Evolutionary conservation across 257 asterid species (phyloP).

Genomic region (Ophiorrhiza pumila): DNA sequence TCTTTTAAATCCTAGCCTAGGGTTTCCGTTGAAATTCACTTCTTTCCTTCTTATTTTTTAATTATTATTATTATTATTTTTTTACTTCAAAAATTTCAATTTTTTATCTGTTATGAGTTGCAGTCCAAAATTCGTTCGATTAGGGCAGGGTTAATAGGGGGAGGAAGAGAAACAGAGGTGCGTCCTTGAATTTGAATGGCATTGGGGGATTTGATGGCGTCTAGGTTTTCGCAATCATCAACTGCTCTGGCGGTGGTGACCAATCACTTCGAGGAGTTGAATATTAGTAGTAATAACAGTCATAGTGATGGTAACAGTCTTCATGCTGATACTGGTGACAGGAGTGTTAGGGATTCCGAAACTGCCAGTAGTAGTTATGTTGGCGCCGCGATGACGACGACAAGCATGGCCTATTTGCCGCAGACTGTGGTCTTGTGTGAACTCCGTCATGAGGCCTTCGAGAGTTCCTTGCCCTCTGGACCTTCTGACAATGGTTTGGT

Average conservation of each 20-base stretch:
- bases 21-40: constrained; percentile 23
- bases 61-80: too few species aligned
- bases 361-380: constrained; percentile 58
- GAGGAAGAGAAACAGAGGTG: constrained; percentile 10
- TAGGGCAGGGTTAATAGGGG: constrained; percentile 60
- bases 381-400: constrained; percentile 44
- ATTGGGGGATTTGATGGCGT: constrained; percentile 97
- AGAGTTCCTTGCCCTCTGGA: constrained; percentile 71
- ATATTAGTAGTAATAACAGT: constrained; percentile 18
- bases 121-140: constrained; percentile 66
- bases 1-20: constrained; percentile 28
- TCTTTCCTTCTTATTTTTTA: too few species aligned
- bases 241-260: constrained; percentile 54
- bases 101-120: constrained; percentile 53
- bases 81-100: neutral
- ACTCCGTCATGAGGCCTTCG: constrained; percentile 90
- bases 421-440: constrained; percentile 84
- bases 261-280: constrained; percentile 64
- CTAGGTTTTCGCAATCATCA: constrained; percentile 84
- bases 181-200: constrained; percentile 60
- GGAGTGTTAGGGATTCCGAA: constrained; percentile 68
- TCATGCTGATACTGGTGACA: constrained; percentile 40
- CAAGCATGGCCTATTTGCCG: constrained; percentile 89
- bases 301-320: neutral
- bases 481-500: constrained; percentile 88